Evolutionary conservation across 169 alveolate genomes (phyloP), one percentile per base, ranked within the genome.

Genomic region (Babesia ovata): DNA sequence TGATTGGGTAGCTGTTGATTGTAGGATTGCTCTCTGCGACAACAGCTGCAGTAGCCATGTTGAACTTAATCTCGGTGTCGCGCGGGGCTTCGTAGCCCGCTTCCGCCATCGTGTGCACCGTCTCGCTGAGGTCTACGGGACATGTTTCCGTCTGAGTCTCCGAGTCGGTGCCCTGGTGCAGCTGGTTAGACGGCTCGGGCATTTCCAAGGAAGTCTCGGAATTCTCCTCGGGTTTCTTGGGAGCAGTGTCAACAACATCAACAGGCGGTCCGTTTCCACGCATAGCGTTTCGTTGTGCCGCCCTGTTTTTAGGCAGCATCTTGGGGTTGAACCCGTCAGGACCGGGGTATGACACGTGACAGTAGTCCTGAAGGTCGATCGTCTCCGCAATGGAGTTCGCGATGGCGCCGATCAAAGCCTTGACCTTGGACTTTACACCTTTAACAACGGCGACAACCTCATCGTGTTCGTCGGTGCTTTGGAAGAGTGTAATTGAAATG

Each of bases 331-430:
- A 28, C 9, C 57, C 75, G 22, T 79, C 87, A 11, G 83, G 75
- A 16, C 50, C 58, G 13, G 74, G 85, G 53, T 79, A 79, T 2
- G 87, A 10, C 11, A 79, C 79, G n/a, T 65, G 75, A 22, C 87
- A 70, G 63, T 79, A 79, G 42, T 79, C 75, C 62, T 79, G 65
- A 42, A 49, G 65, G 14, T 66, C 72, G 6, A 79, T 13, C 4
- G 87, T 79, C 26, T 79, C 84, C 26, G 84, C 75, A 22, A 79
- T 46, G n/a, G 87, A 70, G 53, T 54, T 79, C 9, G 87, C 67
- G 19, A 79, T 46, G 16, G 82, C 76, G 16, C 53, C 87, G 2
- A 79, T 42, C 45, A 79, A 60, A 16, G 63, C 79, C 70, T 79
- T 79, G 6, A 79, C 78, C 58, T 72, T 57, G n/a, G 66, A 36